These are phyloP conservation scores for Corylus americana DNA, from an alignment of 306 rosid genomes.

Conservation along the genomic window DNA sequence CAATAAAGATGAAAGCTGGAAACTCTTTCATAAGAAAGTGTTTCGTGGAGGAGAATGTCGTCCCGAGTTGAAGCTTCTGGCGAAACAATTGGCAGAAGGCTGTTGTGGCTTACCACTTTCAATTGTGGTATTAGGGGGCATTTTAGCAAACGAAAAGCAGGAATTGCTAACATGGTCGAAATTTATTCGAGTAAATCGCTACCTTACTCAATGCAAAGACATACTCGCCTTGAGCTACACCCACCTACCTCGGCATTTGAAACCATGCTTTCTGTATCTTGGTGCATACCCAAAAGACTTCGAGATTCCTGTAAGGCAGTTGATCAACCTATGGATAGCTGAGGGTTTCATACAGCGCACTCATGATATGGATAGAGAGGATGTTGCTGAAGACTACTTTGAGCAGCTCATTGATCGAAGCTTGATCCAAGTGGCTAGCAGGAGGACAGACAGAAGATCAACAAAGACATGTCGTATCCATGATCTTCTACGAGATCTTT, in stretches of 20 bases:
- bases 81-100: neutral
- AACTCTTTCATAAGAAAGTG: slow-evolving; percentile 18
- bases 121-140: neutral
- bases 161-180: neutral
- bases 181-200: slow-evolving; percentile 4
- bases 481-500: neutral
- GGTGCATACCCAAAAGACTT: slow-evolving; percentile 30
- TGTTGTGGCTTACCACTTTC: neutral
- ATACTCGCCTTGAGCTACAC: slow-evolving; percentile 7
- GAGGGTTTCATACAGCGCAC: slow-evolving; percentile 9
- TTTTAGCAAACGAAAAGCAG: neutral
- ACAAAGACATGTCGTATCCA: slow-evolving; percentile 5
- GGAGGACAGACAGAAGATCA: slow-evolving; percentile 10
- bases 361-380: neutral
- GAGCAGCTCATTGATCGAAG: neutral
- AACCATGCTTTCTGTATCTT: slow-evolving; percentile 31
- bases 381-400: neutral
- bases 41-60: neutral
- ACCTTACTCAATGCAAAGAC: neutral
- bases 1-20: slow-evolving; percentile 27
- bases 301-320: slow-evolving; percentile 16
- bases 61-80: neutral
- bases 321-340: slow-evolving; percentile 12
- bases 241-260: slow-evolving; percentile 16
- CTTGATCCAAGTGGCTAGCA: neutral